Conservation (phyloP, 192 early-diverging fungal species). For the Podila verticillata region DNA sequence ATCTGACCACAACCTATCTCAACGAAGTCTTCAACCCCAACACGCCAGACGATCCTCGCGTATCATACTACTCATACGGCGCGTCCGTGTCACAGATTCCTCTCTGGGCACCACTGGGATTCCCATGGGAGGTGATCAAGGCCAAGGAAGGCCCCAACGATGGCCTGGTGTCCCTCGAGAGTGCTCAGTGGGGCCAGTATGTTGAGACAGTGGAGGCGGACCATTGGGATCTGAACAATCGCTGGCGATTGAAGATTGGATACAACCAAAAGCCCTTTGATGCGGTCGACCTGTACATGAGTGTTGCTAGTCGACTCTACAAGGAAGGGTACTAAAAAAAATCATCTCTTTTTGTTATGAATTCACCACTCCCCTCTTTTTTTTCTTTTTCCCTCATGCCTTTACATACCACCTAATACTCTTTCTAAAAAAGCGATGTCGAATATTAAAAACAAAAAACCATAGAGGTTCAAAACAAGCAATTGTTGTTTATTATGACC, state of each 20-base stretch:
- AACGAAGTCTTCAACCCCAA: slow-evolving; percentile 85
- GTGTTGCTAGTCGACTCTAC: slow-evolving; percentile 71
- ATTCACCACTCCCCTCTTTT: neutral
- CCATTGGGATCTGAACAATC: slow-evolving; percentile 87
- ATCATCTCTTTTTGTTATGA: neutral
- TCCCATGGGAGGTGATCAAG: slow-evolving; percentile 83
- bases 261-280: slow-evolving; percentile 64
- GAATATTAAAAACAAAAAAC: neutral
- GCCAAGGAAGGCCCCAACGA: slow-evolving; percentile 90
- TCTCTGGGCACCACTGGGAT: slow-evolving; percentile 75
- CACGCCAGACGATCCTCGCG: slow-evolving; percentile 79
- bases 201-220: slow-evolving; percentile 82
- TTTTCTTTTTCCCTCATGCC: neutral
- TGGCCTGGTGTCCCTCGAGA: slow-evolving; percentile 85
- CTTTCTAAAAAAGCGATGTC: neutral
- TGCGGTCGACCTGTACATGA: slow-evolving; percentile 76
- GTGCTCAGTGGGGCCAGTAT: slow-evolving; percentile 91
- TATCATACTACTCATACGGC: slow-evolving; percentile 87
- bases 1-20: slow-evolving; percentile 90
- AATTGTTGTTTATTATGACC: neutral
- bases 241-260: slow-evolving; percentile 55
- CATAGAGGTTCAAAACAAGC: neutral
- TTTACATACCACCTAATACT: neutral
- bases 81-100: slow-evolving; percentile 74
- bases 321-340: slow-evolving; percentile 67